Evolutionary conservation across 2,329 filamentous ascomycete species (phyloP).

Genomic region (Colletotrichum lupini): DNA sequence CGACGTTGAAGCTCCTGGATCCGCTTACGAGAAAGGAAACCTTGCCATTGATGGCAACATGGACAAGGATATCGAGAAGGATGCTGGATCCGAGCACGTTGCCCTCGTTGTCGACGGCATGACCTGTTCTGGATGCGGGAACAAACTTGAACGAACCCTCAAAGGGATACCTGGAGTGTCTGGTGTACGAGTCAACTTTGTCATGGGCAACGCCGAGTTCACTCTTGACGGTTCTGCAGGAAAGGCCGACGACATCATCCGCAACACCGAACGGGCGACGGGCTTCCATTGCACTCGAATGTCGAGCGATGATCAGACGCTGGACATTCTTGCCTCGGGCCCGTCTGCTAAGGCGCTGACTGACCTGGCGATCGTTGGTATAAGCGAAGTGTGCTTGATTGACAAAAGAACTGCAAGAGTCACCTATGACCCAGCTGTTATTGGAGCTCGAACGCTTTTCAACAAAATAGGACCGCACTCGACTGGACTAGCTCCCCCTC

Average conservation of each 20-base stretch:
- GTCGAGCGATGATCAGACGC: constrained; percentile 40
- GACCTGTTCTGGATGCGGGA: constrained; percentile 50
- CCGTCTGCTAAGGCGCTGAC: constrained; percentile 38
- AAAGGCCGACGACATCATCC: constrained; percentile 43
- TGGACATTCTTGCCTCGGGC: constrained; percentile 43
- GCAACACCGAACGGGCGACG: constrained; percentile 40
- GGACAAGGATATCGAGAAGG: constrained; percentile 42
- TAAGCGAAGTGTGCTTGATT: constrained; percentile 41
- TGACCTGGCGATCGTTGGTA: constrained; percentile 38
- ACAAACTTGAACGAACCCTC: constrained; percentile 47
- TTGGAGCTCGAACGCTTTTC: constrained; percentile 47
- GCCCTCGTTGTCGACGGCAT: constrained; percentile 47
- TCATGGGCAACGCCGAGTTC: constrained; percentile 50
- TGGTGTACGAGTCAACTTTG: constrained; percentile 49
- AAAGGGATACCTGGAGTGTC: constrained; percentile 43
- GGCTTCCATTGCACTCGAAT: constrained; percentile 45
- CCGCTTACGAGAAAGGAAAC: background rate
- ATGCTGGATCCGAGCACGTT: constrained; percentile 41
- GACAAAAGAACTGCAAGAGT: constrained; percentile 46
- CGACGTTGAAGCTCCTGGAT: background rate
- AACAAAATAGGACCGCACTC: constrained; percentile 33
- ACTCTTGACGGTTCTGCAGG: constrained; percentile 40
- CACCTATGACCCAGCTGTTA: constrained; percentile 46
- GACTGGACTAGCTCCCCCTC: constrained; percentile 44
- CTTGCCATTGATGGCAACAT: background rate